phyloP scores from a whole-genome alignment of 2,329 filamentous ascomycete species.

The Trichoderma endophyticum region DNA sequence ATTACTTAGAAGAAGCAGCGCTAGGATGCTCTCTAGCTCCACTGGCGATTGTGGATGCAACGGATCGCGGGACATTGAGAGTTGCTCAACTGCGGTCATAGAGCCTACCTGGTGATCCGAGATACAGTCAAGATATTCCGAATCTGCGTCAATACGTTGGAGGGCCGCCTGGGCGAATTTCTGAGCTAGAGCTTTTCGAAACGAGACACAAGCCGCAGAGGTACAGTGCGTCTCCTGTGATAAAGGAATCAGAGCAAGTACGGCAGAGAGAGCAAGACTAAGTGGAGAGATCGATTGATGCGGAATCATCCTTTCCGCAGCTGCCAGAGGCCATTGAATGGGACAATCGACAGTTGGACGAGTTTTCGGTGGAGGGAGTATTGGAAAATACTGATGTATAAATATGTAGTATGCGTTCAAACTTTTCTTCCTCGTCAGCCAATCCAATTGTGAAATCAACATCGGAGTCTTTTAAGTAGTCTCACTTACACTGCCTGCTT shows the following conservation, averaged over 20 bases:
- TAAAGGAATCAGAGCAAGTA: neutral
- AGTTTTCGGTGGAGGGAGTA: neutral
- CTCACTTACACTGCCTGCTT: neutral
- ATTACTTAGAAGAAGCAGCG: neutral
- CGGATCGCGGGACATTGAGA: neutral
- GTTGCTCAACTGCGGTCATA: neutral
- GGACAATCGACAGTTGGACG: neutral
- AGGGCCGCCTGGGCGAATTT: neutral
- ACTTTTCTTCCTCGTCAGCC: neutral
- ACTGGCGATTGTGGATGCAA: neutral
- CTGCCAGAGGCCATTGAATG: neutral
- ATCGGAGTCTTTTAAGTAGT: neutral
- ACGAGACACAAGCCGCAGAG: neutral
- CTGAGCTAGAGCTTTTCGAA: neutral
- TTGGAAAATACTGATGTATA: neutral
- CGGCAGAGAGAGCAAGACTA: neutral
- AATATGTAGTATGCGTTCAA: slow-evolving; percentile 8
- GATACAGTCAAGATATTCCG: neutral
- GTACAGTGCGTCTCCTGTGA: neutral
- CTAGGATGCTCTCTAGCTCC: neutral
- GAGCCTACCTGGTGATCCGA: neutral
- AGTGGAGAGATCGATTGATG: neutral
- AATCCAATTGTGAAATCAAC: neutral
- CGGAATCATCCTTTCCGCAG: neutral
- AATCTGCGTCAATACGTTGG: neutral